A percentile compares a stretch with the other conserved stretches of the same genome.
Conservation (phyloP, 1,284 basidiomycete species). For the Agaricales sp. region DNA sequence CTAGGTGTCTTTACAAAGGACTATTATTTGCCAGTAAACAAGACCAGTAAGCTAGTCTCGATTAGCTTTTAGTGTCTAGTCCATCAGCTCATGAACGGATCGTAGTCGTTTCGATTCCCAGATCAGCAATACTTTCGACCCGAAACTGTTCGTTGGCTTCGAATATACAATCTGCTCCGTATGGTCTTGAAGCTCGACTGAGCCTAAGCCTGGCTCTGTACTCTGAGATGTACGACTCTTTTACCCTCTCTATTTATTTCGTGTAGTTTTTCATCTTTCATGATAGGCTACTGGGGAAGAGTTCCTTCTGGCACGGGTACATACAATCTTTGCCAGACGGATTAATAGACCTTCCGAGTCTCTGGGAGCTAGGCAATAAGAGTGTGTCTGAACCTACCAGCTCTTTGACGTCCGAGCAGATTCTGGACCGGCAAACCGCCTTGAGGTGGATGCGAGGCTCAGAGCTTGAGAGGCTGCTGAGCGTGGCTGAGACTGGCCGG, state of each 20-base stretch:
- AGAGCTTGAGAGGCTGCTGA: constrained; percentile 4
- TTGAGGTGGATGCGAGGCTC: constrained; percentile 31
- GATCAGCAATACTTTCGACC: constrained; percentile 50
- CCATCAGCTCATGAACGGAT: constrained; percentile 2
- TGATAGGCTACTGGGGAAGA: constrained; percentile 24
- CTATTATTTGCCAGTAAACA: constrained; percentile 23
- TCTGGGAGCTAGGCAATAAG: constrained; percentile 36
- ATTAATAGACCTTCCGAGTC: constrained; percentile 46
- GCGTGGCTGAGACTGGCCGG: neutral
- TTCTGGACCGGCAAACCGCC: constrained; percentile 26
- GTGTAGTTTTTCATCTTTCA: constrained; percentile 9
- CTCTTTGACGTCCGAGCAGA: constrained; percentile 10
- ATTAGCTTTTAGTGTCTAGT: constrained; percentile 2
- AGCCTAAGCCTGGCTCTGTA: constrained; percentile 53
- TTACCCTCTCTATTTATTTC: constrained; percentile 10
- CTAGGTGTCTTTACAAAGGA: constrained; percentile 30
- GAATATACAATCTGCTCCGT: constrained; percentile 31
- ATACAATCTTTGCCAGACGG: constrained; percentile 49
- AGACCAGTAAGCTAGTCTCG: constrained; percentile 27
- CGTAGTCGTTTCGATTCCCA: constrained; percentile 60
- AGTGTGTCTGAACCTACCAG: neutral
- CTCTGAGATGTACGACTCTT: constrained; percentile 44
- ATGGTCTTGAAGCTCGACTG: constrained; percentile 48
- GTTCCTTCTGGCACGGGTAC: constrained; percentile 61
- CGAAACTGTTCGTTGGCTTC: constrained; percentile 30